phyloP scores from a whole-genome alignment of 257 asterid species.

The Schizonepeta tenuifolia region DNA sequence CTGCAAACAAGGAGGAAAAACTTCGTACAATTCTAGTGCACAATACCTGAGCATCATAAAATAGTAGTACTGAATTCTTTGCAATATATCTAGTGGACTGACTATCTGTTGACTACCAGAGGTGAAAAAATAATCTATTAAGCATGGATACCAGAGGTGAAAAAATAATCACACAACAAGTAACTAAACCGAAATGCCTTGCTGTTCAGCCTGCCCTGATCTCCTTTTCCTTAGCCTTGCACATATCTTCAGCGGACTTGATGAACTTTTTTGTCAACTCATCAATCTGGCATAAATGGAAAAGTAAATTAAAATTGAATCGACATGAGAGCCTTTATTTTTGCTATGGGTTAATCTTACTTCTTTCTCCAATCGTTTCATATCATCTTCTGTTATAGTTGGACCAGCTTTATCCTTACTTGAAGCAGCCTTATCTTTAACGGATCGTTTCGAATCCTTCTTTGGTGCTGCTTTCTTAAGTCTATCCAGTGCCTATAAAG shows the following conservation, averaged over 20 bases:
- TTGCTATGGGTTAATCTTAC: slow-evolving; percentile 44
- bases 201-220: slow-evolving; percentile 58
- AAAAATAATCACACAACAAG: slow-evolving; percentile 3
- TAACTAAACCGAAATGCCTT: slow-evolving; percentile 23
- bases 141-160: neutral
- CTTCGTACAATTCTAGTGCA: neutral
- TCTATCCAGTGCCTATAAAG: slow-evolving; percentile 71
- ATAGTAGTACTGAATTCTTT: neutral
- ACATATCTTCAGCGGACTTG: slow-evolving; percentile 92
- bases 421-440: slow-evolving; percentile 57
- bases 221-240: slow-evolving; percentile 94
- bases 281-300: slow-evolving; percentile 58
- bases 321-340: neutral
- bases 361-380: slow-evolving; percentile 88
- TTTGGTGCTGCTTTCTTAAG: slow-evolving; percentile 76
- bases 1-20: neutral
- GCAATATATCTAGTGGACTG: neutral
- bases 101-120: neutral
- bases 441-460: slow-evolving; percentile 48
- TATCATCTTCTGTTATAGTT: slow-evolving; percentile 76
- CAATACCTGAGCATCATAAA: neutral
- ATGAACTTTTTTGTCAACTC: slow-evolving; percentile 85
- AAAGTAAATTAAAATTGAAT: slow-evolving; percentile 21
- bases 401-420: slow-evolving; percentile 65
- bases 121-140: neutral